Conservation (phyloP, 2,329 filamentous ascomycete species). For the Fusarium sp. region DNA sequence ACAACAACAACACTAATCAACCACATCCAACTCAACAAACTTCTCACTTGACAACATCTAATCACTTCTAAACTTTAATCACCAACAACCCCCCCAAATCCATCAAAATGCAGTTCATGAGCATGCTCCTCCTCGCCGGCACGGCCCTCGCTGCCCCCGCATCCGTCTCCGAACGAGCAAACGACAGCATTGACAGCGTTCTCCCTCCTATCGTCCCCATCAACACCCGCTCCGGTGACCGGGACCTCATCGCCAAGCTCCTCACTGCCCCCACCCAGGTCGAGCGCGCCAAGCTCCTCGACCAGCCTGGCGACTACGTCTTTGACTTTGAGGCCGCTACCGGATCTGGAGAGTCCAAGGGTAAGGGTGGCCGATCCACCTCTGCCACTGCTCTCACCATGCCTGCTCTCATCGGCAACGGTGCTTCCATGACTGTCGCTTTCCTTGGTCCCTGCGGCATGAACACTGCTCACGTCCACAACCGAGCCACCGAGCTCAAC, state of each 20-base stretch:
- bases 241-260: conserved; percentile 44
- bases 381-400: conserved; percentile 57
- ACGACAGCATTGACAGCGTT: not conserved
- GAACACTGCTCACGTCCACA: conserved; percentile 60
- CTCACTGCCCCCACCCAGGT: conserved; percentile 44
- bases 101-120: conserved; percentile 2
- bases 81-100: not conserved
- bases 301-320: conserved; percentile 51
- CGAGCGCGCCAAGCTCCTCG: conserved; percentile 46
- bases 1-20: not conserved
- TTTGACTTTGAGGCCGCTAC: conserved; percentile 52
- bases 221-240: conserved; percentile 43
- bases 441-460: conserved; percentile 60
- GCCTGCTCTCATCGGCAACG: conserved; percentile 59
- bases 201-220: conserved; percentile 43
- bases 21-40: not conserved
- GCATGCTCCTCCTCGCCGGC: conserved; percentile 3
- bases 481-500: conserved; percentile 58
- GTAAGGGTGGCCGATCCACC: conserved; percentile 50
- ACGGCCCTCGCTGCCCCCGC: not conserved
- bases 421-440: conserved; percentile 56
- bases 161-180: not conserved
- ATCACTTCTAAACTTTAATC: not conserved
- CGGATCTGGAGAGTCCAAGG: conserved; percentile 25
- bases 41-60: not conserved